Base-by-base conservation (phyloP, 768 basidiomycete species). In the Dendrothele bispora region DNA sequence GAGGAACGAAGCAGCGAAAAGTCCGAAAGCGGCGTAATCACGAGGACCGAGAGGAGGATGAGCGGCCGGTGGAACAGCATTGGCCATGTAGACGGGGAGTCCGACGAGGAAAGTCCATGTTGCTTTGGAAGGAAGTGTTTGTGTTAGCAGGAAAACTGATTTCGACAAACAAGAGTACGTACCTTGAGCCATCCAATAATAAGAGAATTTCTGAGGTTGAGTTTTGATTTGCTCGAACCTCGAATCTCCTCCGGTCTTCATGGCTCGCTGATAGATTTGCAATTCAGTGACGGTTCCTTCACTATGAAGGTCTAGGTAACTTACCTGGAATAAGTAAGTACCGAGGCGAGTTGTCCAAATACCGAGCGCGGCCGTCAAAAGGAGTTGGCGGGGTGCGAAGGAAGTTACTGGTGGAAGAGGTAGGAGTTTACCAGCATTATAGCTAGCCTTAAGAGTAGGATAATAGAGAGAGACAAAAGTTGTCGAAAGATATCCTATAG, bases 61-160 rank as follows among this genome's bases (percentile, higher is more conserved):
- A 8, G 68, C 60, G 7, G 60, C 49, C 1, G 72, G 58, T 0
- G 85, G 83, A 6, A 84, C 60, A 3, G 71, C 61, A 57, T 88
- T 88, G 50, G 74, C 74, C 28, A 86, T 61, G 55, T 81, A 88
- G 8, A 88, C 79, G 3, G 87, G 86, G 11, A 90, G 70, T 15
- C 86, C 84, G 40, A 86, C 81, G 8, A 84, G 54, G 20, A 80
- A 65, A 32, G 88, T 77, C 87, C 87, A 88, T 2, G 79, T 79
- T 0, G 83, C 82, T 79, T 51, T 11, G 44, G 11, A 38, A 11
- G 26, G 15, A 41, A 30, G 18, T 34, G 14, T n/a, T n/a, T n/a
- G n/a, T n/a, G n/a, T n/a, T n/a, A 17, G 17, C 5, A 21, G 15
- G 15, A 21, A 35, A 36, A 14, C 7, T 28, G 20, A 15, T 17